Percentiles rank a stretch among this genome's conserved stretches.
These are phyloP conservation scores for Dactylorhiza incarnata DNA, from an alignment of 106 monocot species.

Conservation along the genomic window DNA sequence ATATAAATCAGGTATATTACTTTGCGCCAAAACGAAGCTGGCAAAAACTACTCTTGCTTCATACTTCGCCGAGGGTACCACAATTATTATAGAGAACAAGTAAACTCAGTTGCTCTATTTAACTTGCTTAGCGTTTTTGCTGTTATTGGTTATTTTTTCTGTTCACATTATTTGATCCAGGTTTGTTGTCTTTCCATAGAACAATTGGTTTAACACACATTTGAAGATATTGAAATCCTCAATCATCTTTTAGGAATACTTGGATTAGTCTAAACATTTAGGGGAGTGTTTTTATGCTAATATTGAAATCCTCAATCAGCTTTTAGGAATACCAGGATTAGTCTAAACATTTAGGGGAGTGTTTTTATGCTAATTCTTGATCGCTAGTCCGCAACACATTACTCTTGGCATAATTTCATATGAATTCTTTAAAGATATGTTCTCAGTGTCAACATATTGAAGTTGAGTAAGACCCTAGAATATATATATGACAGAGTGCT, in stretches of 20 bases:
- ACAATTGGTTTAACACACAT: not conserved
- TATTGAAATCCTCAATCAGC: not conserved
- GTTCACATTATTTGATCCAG: not conserved
- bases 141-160: not conserved
- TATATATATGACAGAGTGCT: not conserved
- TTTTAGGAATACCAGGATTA: not conserved
- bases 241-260: not conserved
- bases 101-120: constrained; percentile 3
- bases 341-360: not conserved
- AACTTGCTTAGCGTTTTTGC: not conserved
- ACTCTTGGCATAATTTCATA: not conserved
- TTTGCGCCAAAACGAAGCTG: constrained; percentile 87
- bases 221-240: not conserved
- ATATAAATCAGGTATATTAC: constrained; percentile 51
- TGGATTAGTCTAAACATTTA: not conserved
- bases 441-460: not conserved
- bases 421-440: not conserved
- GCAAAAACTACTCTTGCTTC: constrained; percentile 63
- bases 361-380: not conserved
- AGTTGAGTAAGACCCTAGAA: not conserved
- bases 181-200: not conserved
- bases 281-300: not conserved
- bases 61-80: constrained; percentile 70
- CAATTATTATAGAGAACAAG: constrained; percentile 36
- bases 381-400: not conserved